A percentile compares a stretch with the other conserved stretches of the same genome.
Conservation (phyloP, 148 eudicot genomes). For the Gaultheria prostrata region DNA sequence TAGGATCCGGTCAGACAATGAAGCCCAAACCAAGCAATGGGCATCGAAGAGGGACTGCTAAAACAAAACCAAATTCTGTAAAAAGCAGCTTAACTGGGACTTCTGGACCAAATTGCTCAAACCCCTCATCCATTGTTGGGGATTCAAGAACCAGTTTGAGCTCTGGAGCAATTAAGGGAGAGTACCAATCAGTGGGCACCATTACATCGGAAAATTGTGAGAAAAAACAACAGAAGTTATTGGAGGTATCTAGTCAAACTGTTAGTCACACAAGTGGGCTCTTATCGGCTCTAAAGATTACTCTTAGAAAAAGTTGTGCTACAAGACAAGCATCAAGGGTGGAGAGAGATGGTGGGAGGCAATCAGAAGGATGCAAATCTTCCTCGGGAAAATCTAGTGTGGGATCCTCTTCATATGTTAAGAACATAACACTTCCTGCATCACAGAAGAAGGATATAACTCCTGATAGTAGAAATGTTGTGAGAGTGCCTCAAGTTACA, state of each 20-base stretch:
- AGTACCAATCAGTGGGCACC: slow-evolving; percentile 31
- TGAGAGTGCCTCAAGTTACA: slow-evolving; percentile 15
- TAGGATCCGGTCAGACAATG: slow-evolving; percentile 19
- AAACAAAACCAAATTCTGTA: slow-evolving; percentile 21
- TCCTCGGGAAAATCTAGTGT: slow-evolving; percentile 62
- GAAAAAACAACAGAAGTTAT: slow-evolving; percentile 25
- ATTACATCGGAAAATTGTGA: slow-evolving; percentile 34
- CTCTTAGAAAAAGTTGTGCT: slow-evolving; percentile 52
- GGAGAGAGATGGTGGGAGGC: slow-evolving; percentile 30
- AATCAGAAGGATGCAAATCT: slow-evolving; percentile 41
- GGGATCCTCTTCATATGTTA: slow-evolving; percentile 42
- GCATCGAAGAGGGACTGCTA: slow-evolving; percentile 15
- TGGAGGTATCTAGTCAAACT: slow-evolving; percentile 31
- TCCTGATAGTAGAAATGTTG: slow-evolving; percentile 29
- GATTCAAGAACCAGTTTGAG: slow-evolving; percentile 21
- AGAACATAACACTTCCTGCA: slow-evolving; percentile 14
- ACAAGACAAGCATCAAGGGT: slow-evolving; percentile 52
- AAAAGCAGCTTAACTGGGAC: slow-evolving; percentile 24
- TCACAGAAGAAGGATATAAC: slow-evolving; percentile 25
- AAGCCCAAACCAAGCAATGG: slow-evolving; percentile 17
- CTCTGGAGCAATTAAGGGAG: slow-evolving; percentile 22
- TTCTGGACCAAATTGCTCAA: slow-evolving; percentile 14
- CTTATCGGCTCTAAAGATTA: slow-evolving; percentile 35
- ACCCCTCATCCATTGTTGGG: slow-evolving; percentile 8
- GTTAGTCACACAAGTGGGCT: slow-evolving; percentile 35